Evolutionary conservation across 2,329 filamentous ascomycete species (phyloP).

Genomic region (Nothopassalora personata): DNA sequence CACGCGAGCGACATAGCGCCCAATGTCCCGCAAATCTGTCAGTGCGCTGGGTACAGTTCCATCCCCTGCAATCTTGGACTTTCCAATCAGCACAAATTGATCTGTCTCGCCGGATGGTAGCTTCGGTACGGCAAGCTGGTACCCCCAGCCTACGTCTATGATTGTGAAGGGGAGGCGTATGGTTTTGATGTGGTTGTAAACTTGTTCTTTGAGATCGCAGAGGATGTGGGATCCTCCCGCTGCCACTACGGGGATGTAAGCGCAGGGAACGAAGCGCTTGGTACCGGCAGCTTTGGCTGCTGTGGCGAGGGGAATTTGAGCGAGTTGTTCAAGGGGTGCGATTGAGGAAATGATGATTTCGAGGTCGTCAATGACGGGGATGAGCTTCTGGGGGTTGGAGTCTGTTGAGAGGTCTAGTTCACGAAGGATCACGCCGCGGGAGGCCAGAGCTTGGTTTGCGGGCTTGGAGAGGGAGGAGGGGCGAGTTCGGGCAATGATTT

Average conservation of each 20-base stretch:
- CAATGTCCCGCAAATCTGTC: conserved; percentile 51
- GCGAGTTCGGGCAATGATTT: conserved; percentile 46
- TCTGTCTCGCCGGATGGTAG: conserved; percentile 45
- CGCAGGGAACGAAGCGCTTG: conserved; percentile 32
- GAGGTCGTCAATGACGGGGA: conserved; percentile 57
- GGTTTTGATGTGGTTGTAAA: conserved; percentile 47
- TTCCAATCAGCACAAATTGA: conserved; percentile 36
- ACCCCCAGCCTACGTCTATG: conserved; percentile 57
- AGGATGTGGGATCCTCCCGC: conserved; percentile 41
- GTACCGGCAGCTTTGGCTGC: conserved; percentile 31
- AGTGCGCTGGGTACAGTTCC: conserved; percentile 43
- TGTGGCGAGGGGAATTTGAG: conserved; percentile 25
- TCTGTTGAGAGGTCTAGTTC: conserved; percentile 40
- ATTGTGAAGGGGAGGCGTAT: conserved; percentile 51
- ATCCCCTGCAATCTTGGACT: conserved; percentile 41
- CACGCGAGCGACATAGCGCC: conserved; percentile 48
- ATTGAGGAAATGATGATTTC: conserved; percentile 35
- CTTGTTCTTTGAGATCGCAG: conserved; percentile 44
- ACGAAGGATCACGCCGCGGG: conserved; percentile 42
- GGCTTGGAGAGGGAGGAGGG: conserved; percentile 43
- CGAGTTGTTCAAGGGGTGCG: conserved; percentile 10
- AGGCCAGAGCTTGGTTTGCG: conserved; percentile 37
- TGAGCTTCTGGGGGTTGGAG: neutral
- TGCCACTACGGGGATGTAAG: conserved; percentile 37
- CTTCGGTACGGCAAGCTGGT: conserved; percentile 45